These are phyloP conservation scores for Hirsutella minnesotensis DNA, from an alignment of 2,329 filamentous ascomycete species.

Conservation along the genomic window DNA sequence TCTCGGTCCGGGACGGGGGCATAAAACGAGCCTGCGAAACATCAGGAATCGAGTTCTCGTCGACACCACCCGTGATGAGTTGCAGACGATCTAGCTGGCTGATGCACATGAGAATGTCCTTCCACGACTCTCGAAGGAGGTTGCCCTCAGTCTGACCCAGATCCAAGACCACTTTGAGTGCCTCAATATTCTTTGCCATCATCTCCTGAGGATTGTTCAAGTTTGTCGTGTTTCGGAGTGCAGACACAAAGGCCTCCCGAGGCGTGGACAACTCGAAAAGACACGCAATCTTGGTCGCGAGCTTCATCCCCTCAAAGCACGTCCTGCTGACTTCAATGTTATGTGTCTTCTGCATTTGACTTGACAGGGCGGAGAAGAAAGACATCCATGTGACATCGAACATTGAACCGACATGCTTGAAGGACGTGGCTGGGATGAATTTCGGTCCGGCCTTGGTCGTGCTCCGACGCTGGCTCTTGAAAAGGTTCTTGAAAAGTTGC, in stretches of 20 bases:
- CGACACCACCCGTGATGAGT: conserved; percentile 86
- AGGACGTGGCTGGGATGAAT: conserved; percentile 89
- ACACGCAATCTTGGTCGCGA: conserved; percentile 87
- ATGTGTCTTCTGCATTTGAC: conserved; percentile 84
- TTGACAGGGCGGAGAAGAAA: conserved; percentile 87
- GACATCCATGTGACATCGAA: conserved; percentile 99
- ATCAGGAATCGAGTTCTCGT: conserved; percentile 85
- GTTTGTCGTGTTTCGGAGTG: conserved; percentile 86
- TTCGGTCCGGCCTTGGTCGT: conserved; percentile 54
- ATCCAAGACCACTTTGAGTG: conserved; percentile 81
- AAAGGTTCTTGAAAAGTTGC: conserved; percentile 86
- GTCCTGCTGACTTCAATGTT: conserved; percentile 86
- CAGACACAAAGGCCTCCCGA: conserved; percentile 86
- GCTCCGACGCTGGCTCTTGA: conserved; percentile 78
- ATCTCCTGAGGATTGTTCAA: conserved; percentile 93
- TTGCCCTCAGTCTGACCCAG: conserved; percentile 91
- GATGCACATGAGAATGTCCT: conserved; percentile 88
- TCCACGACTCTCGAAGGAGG: conserved; percentile 79
- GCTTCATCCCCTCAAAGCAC: conserved; percentile 89
- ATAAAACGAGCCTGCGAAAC: conserved; percentile 73
- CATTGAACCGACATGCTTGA: conserved; percentile 94
- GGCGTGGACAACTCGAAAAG: conserved; percentile 90
- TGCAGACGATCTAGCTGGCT: conserved; percentile 93
- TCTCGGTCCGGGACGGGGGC: conserved; percentile 42
- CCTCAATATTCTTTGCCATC: conserved; percentile 91